Evolutionary conservation across 2,329 filamentous ascomycete species (phyloP).

Genomic region (Cladobotryum mycophilum): DNA sequence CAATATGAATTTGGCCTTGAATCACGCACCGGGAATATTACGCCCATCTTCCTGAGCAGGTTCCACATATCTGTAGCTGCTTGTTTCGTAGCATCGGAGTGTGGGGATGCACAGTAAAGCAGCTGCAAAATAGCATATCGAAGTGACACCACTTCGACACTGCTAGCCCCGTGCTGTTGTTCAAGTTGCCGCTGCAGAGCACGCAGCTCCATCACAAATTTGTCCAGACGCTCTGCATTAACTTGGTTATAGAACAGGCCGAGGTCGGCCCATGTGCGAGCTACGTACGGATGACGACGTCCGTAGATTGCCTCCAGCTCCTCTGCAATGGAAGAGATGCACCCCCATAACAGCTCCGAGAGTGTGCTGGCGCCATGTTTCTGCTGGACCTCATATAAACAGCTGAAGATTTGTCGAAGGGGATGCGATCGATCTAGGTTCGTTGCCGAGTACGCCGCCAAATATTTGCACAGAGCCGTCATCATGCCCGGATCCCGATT

Average conservation of each 20-base stretch:
- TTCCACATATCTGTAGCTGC: slow-evolving; percentile 34
- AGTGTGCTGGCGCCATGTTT: slow-evolving; percentile 37
- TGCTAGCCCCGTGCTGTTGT: slow-evolving; percentile 25
- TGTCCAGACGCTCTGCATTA: slow-evolving; percentile 30
- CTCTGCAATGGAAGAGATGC: slow-evolving; percentile 36
- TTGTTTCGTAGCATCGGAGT: slow-evolving; percentile 29
- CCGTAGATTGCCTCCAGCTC: slow-evolving; percentile 40
- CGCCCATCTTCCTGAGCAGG: slow-evolving; percentile 27
- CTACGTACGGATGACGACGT: slow-evolving; percentile 37
- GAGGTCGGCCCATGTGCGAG: slow-evolving; percentile 36
- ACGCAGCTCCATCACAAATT: slow-evolving; percentile 32
- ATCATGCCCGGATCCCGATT: slow-evolving; percentile 38
- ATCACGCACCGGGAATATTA: slow-evolving; percentile 31
- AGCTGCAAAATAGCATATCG: slow-evolving; percentile 38
- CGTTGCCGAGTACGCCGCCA: slow-evolving; percentile 37
- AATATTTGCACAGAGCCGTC: slow-evolving; percentile 40
- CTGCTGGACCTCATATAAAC: slow-evolving; percentile 39
- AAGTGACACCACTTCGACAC: slow-evolving; percentile 31
- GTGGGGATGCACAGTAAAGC: slow-evolving; percentile 29
- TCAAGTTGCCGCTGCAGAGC: slow-evolving; percentile 31
- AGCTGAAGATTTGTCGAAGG: slow-evolving; percentile 36
- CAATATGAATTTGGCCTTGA: slow-evolving; percentile 34
- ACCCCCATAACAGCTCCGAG: slow-evolving; percentile 38
- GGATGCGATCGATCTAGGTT: slow-evolving; percentile 38
- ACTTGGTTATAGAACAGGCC: slow-evolving; percentile 34